Evolutionary conservation across 805 yeast species (phyloP), one percentile per base, ranked within the genome.

Genomic region (Saturnispora hagleri): DNA sequence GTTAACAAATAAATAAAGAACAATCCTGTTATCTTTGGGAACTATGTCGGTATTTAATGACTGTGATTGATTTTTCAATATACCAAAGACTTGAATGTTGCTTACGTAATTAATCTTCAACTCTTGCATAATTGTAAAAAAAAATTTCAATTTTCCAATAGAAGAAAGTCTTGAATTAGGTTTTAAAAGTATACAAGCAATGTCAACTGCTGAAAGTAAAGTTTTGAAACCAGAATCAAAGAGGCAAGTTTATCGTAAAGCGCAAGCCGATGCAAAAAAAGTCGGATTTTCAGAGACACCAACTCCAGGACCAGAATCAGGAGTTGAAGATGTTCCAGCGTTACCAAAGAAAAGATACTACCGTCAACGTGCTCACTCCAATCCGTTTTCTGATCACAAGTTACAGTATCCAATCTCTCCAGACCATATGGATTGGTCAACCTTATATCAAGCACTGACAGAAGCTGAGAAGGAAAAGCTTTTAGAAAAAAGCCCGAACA

Each of bases 321-420:
- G 59, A 26, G 55, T 62, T 51, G 62, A 60, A n/a, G 58, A 58
- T 26, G 52, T 53, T 17, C 53, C 56, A 28, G 56, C 61, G 24
- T 71, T 89, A 48, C 97, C 97, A 48, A 78, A 82, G 62, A 86
- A 93, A 66, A 77, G 93, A 60, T 93, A 77, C 64, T 93, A 93
- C 67, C 79, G 99, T 66, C 99, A 93, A 69, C 74, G 99, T 69
- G 99, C 99, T 1, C 99, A 93, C 65, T 89, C 97, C 2, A 93
- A 93, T 64, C 98, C 98, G 22, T 93, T 93, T 62, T 86, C 96
- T 18, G 99, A 93, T 69, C 99, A 93, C 67, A 80, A 84, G 60
- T 73, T 93, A 44, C 96, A 88, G 55, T 93, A 93, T 60, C 98
- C 99, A 20, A 66, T 69, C 42, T 74, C 79, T 20, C 99, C 99